Conservation (phyloP, 1,284 basidiomycete species). For the Somion occarium region DNA sequence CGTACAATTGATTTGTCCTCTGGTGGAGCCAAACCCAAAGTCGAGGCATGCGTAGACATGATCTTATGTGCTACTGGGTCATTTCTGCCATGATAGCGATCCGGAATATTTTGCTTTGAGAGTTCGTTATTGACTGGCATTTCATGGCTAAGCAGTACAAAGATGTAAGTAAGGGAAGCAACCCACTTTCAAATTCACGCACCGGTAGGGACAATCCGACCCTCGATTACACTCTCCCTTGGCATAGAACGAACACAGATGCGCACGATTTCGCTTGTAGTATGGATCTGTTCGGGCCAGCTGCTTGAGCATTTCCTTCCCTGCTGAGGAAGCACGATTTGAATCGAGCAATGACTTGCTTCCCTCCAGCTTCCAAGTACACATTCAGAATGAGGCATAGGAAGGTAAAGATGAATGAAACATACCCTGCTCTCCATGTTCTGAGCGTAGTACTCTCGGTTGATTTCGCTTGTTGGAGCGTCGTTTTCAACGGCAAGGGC, state of each 20-base stretch:
- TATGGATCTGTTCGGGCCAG: slow-evolving; percentile 92
- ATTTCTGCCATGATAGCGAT: slow-evolving; percentile 86
- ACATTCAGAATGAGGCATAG: background rate
- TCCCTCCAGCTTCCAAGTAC: slow-evolving; percentile 50
- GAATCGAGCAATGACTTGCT: slow-evolving; percentile 67
- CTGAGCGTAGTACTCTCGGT: slow-evolving; percentile 96
- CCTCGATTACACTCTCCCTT: slow-evolving; percentile 96
- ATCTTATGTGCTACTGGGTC: slow-evolving; percentile 93
- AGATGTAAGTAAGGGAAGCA: background rate
- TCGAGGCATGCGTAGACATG: slow-evolving; percentile 66
- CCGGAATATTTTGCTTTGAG: slow-evolving; percentile 89
- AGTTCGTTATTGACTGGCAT: slow-evolving; percentile 79
- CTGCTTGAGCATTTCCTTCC: slow-evolving; percentile 94
- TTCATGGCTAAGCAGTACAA: slow-evolving; percentile 64
- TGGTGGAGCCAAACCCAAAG: slow-evolving; percentile 82
- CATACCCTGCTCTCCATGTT: slow-evolving; percentile 88
- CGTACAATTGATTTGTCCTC: slow-evolving; percentile 84
- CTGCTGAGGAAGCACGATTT: slow-evolving; percentile 68
- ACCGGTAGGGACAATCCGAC: slow-evolving; percentile 87
- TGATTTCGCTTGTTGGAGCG: slow-evolving; percentile 94
- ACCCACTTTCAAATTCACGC: slow-evolving; percentile 16
- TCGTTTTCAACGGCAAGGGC: slow-evolving; percentile 85
- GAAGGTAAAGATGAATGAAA: slow-evolving; percentile 9
- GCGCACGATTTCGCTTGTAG: slow-evolving; percentile 94
- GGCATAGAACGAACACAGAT: slow-evolving; percentile 92